Conservation (phyloP, 495 filamentous ascomycete species). For the Schizothecium vesticola region DNA sequence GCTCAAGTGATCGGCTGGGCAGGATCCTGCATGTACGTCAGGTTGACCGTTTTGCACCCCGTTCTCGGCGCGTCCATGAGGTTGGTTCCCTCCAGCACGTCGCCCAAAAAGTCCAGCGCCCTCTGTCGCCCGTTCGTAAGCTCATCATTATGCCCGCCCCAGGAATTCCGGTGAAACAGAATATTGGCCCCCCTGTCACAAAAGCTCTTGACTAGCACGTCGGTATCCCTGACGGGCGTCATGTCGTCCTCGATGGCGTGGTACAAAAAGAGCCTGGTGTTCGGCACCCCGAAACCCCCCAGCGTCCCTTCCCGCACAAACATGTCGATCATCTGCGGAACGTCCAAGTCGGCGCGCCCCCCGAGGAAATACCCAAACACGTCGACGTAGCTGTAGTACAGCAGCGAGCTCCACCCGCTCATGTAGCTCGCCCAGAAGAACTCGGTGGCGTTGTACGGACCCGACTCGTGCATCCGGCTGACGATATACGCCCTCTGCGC, state of each 20-base stretch:
- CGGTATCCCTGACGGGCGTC: constrained; percentile 37
- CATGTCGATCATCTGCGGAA: constrained; percentile 20
- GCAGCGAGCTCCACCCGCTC: constrained; percentile 19
- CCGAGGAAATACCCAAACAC: constrained; percentile 40
- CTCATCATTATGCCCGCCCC: constrained; percentile 32
- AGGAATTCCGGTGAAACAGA: constrained; percentile 39
- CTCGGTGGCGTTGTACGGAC: constrained; percentile 20
- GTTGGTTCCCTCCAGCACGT: constrained; percentile 10
- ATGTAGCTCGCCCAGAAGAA: constrained; percentile 31
- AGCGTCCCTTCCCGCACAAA: constrained; percentile 30
- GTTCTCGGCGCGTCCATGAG: not conserved
- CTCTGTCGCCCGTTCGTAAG: constrained; percentile 21
- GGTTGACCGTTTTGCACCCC: constrained; percentile 14
- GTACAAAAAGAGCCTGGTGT: constrained; percentile 45
- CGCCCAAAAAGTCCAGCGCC: constrained; percentile 21
- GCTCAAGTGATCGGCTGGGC: not conserved
- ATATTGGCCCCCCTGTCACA: constrained; percentile 36
- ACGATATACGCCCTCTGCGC: constrained; percentile 20
- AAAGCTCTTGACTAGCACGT: constrained; percentile 37
- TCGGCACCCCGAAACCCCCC: constrained; percentile 40
- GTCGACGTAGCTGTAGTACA: constrained; percentile 28
- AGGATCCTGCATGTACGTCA: constrained; percentile 12
- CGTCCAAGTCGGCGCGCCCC: constrained; percentile 26
- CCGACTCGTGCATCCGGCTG: constrained; percentile 20
- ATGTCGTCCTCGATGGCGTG: constrained; percentile 48